These are phyloP conservation scores for Scheffersomyces ergatensis DNA, from an alignment of 805 yeast species.

Conservation along the genomic window DNA sequence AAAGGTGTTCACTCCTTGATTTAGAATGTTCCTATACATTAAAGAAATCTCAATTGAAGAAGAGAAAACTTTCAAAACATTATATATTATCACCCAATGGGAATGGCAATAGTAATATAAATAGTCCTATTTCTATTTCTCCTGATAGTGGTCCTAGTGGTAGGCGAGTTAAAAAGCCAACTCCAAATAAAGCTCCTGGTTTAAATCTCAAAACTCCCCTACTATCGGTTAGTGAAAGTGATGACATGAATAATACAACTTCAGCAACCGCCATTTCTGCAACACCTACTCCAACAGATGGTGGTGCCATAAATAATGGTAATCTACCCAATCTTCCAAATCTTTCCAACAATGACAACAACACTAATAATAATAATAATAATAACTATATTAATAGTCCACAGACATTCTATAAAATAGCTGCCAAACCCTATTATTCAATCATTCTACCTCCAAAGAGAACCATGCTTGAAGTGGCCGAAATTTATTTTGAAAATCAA, in stretches of 20 bases:
- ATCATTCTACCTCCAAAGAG: slow-evolving; percentile 16
- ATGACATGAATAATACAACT: neutral
- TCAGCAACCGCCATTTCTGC: too few species aligned
- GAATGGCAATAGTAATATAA: neutral
- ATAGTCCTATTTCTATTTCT: neutral
- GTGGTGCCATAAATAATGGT: neutral
- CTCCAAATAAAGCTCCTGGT: neutral
- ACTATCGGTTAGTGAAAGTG: neutral
- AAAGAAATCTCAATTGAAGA: slow-evolving; percentile 17
- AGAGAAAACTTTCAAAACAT: slow-evolving; percentile 8
- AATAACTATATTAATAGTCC: neutral
- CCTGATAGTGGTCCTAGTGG: too few species aligned
- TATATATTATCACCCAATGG: neutral
- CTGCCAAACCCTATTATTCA: slow-evolving; percentile 1
- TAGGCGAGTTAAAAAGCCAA: too few species aligned
- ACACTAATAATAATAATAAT: too few species aligned
- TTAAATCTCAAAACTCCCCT: neutral
- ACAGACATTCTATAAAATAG: neutral
- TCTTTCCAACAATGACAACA: too few species aligned
- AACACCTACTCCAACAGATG: too few species aligned
- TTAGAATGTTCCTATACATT: slow-evolving; percentile 17
- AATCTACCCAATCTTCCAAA: neutral
- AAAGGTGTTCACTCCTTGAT: slow-evolving; percentile 15
- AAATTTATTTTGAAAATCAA: slow-evolving; percentile 23
- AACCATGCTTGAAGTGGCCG: slow-evolving; percentile 15